Conservation (phyloP, 345 rosid genomes). For the Salix udensis region DNA sequence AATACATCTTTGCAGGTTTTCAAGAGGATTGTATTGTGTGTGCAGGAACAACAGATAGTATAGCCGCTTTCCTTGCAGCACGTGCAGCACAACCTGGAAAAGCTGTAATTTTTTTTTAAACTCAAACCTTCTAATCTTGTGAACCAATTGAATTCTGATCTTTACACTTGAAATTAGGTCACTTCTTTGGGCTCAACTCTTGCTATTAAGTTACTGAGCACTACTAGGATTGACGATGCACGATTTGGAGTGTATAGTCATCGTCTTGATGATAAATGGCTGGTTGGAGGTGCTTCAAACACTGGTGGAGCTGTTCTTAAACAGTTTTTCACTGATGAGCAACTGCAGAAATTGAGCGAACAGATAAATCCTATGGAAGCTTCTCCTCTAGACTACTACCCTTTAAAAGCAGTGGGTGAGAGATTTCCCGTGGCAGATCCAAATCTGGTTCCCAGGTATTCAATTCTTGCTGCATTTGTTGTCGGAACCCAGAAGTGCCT, state of each 20-base stretch:
- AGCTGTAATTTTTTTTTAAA: slow-evolving; percentile 38
- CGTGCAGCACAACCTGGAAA: slow-evolving; percentile 75
- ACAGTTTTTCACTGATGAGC: slow-evolving; percentile 68
- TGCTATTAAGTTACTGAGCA: slow-evolving; percentile 83
- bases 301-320: slow-evolving; percentile 95
- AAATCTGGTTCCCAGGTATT: slow-evolving; percentile 69
- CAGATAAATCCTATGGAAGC: slow-evolving; percentile 58
- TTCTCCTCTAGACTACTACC: slow-evolving; percentile 81
- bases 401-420: slow-evolving; percentile 65
- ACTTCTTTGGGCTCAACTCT: slow-evolving; percentile 92
- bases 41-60: slow-evolving; percentile 90
- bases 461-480: neutral
- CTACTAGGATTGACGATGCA: slow-evolving; percentile 77
- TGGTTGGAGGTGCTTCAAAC: slow-evolving; percentile 97
- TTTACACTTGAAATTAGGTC: slow-evolving; percentile 46
- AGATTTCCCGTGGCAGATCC: slow-evolving; percentile 92
- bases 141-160: too few relatives aligned
- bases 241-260: slow-evolving; percentile 92
- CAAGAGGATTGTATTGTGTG: slow-evolving; percentile 65
- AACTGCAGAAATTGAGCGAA: slow-evolving; percentile 59
- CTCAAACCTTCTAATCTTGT: neutral
- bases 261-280: slow-evolving; percentile 93
- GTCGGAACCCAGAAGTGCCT: neutral
- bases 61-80: slow-evolving; percentile 96
- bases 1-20: slow-evolving; percentile 54